Base-by-base conservation (phyloP, 192 early-diverging fungal species). In the Coemansia sp. region DNA sequence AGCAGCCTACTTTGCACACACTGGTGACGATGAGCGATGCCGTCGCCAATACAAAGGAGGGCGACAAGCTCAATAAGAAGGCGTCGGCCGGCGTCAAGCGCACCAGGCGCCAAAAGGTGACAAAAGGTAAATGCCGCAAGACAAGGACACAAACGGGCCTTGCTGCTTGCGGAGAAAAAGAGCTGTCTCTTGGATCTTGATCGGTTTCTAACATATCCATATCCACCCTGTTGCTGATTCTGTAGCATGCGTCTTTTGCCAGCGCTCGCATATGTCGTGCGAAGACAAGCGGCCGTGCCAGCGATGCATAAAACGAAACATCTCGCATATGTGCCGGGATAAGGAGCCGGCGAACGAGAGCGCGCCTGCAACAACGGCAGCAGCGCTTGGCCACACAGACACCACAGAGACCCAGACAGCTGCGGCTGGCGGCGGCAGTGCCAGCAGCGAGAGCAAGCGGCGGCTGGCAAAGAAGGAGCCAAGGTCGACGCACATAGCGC, bases 181-280 rank as follows among this genome's bases (percentile, higher is more conserved):
- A n/a, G n/a, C n/a, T n/a, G n/a, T n/a, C n/a, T n/a, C n/a, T n/a
- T n/a, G n/a, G n/a, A n/a, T n/a, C n/a, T n/a, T n/a, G n/a, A n/a
- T n/a, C n/a, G n/a, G n/a, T n/a, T n/a, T n/a, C n/a, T n/a, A n/a
- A n/a, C n/a, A n/a, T n/a, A n/a, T n/a, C n/a, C n/a, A n/a, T n/a
- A n/a, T n/a, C n/a, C n/a, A n/a, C n/a, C n/a, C n/a, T n/a, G n/a
- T n/a, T n/a, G n/a, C n/a, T n/a, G n/a, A n/a, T n/a, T n/a, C n/a
- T 49, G 40, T 78, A 86, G 94, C 94, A 13, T 97, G 95, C 59
- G 87, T 95, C 17, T 95, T 91, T 60, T 97, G 95, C 77, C 80
- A 93, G 64, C 77, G 93, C 62, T 89, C 87, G 30, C 95, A 97
- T 66, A 97, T 97, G 95, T 93, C 93, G 24, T 97, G 94, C 68